Conservation (phyloP, 1,284 basidiomycete genomes). For the Leccinum fuscescens region DNA sequence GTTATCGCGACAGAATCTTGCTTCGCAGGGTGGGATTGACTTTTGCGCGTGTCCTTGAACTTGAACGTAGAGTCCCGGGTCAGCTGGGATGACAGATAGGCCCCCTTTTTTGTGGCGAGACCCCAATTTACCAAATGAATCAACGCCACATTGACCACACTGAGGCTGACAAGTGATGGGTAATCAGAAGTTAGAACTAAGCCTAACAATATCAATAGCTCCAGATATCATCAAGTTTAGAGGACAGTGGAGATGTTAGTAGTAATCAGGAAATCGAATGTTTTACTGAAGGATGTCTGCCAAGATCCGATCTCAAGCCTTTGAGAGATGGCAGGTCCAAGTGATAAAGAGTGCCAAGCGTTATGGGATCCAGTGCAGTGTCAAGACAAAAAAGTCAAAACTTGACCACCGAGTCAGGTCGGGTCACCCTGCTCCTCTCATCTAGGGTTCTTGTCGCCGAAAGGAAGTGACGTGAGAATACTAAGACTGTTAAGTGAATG, state of each 20-base stretch:
- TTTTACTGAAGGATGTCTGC: slow-evolving; percentile 42
- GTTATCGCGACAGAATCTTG: slow-evolving; percentile 64
- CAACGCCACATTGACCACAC: too few species aligned
- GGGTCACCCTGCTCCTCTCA: slow-evolving; percentile 42
- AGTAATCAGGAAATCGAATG: slow-evolving; percentile 49
- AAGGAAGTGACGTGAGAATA: slow-evolving; percentile 29
- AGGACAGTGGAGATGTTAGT: slow-evolving; percentile 41
- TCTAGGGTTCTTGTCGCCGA: slow-evolving; percentile 52
- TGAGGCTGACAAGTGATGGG: too few species aligned
- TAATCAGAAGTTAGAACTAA: too few species aligned
- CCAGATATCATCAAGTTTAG: slow-evolving; percentile 53
- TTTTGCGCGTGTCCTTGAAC: slow-evolving; percentile 15
- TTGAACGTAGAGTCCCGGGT: slow-evolving; percentile 13
- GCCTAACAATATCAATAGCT: slow-evolving; percentile 30
- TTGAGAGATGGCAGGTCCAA: slow-evolving; percentile 35
- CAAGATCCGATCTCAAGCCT: slow-evolving; percentile 42
- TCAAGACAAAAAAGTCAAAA: too few species aligned
- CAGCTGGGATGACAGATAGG: too few species aligned
- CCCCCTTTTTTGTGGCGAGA: too few species aligned
- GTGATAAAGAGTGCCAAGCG: slow-evolving; percentile 56
- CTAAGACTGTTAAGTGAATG: slow-evolving; percentile 14
- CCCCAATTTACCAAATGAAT: too few species aligned
- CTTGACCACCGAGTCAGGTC: slow-evolving; percentile 41
- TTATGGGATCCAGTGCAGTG: slow-evolving; percentile 27
- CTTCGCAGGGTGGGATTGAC: slow-evolving; percentile 13